Evolutionary conservation across 2,329 filamentous ascomycete species (phyloP).

Genomic region (Trichoderma hamatum): DNA sequence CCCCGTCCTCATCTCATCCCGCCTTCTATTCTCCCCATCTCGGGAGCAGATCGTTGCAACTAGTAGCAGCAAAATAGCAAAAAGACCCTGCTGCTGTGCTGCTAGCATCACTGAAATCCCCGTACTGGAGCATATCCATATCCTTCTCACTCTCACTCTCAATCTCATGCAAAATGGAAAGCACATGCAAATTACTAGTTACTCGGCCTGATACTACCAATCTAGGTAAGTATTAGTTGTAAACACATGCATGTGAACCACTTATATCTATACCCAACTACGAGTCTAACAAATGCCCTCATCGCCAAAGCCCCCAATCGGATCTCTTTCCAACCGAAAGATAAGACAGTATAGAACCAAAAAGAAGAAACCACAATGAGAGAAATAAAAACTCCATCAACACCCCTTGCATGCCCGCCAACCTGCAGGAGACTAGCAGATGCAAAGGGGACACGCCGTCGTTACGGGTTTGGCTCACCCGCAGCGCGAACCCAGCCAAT

Average conservation of each 20-base stretch:
- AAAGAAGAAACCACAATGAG: not conserved
- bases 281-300: not conserved
- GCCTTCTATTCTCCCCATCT: not conserved
- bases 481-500: conserved; percentile 15
- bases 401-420: not conserved
- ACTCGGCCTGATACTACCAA: not conserved
- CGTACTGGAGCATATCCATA: too few species aligned
- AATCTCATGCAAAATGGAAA: not conserved
- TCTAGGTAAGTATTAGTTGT: not conserved
- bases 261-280: too few species aligned
- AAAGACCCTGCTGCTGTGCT: not conserved
- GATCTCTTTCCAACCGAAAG: conserved; percentile 3
- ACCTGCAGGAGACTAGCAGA: conserved; percentile 1
- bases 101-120: not conserved
- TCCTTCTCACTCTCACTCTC: not conserved
- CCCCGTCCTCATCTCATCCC: not conserved
- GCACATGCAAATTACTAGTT: not conserved
- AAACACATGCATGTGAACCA: not conserved
- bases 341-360: not conserved
- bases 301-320: conserved; percentile 13
- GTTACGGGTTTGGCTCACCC: conserved; percentile 3
- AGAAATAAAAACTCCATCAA: not conserved
- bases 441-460: not conserved
- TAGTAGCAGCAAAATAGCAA: not conserved
- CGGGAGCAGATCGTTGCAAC: not conserved